Base-by-base conservation (phyloP, 345 rosid species). In the Chamaenerion angustifolium region DNA sequence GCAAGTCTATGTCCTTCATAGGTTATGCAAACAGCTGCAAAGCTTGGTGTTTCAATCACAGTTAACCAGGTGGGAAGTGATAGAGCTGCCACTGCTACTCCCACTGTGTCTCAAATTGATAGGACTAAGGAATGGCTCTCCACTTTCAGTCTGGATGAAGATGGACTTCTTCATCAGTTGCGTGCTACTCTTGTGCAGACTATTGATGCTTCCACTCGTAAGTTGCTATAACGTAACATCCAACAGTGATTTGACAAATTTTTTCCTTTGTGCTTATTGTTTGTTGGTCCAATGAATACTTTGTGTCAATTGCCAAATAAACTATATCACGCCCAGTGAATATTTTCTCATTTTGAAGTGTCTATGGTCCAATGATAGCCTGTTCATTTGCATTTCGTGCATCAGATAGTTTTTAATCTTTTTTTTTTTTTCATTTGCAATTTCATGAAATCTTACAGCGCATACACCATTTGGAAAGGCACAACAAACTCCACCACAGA, bases 21-120 rank as follows among this genome's bases (percentile, higher is more conserved):
- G 96, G 92, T 90, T 46, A 86, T 79, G 88, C 77, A 81, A 67
- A 74, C 82, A 59, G 92, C 92, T 56, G 77, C 83, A 4, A 86
- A 80, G 65, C 79, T 90, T 49, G 88, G 86, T 55, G 59, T 82
- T 63, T 76, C 71, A 25, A 48, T 83, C 63, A 71, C 85, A 13
- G 67, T 90, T 25, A 75, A 64, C 74, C 90, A 77, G 71, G 83
- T 90, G 44, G 96, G 98, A 69, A 71, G 71, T 66, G 78, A 74
- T 69, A 42, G 66, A 52, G 52, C 66, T 58, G 47, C 74, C 41
- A 56, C 63, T 57, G 81, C 74, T 65, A 63, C 70, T 46, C 61
- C 78, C 45, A 45, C 83, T 40, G 68, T 77, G 6, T 70, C 75
- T 52, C 71, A 84, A 8, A 58, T 58, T 55, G 86, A 83, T 59